Conservation (phyloP, 768 basidiomycete species). For the Dentipellis fragilis region DNA sequence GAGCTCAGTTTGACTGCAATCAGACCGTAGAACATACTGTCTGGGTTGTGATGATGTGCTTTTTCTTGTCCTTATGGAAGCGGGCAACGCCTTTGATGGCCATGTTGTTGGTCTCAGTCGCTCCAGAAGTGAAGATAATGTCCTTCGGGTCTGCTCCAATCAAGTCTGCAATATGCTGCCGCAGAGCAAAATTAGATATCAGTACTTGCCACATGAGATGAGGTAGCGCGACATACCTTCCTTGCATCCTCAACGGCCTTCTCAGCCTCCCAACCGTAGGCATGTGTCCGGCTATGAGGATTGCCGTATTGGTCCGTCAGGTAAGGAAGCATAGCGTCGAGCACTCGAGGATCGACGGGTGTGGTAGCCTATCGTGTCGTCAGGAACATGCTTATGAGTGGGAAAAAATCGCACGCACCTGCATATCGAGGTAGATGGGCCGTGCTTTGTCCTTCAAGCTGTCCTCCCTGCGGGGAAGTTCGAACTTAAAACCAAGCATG, state of each 20-base stretch:
- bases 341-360: conserved; percentile 91
- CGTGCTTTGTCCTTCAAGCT: conserved; percentile 51
- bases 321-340: conserved; percentile 95
- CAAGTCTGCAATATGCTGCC: conserved; percentile 81
- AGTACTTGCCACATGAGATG: background rate
- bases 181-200: too few relatives aligned
- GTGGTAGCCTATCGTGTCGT: conserved; percentile 70
- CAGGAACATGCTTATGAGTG: background rate
- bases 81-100: conserved; percentile 92
- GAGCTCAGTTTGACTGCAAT: background rate
- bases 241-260: conserved; percentile 88
- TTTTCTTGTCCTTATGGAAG: conserved; percentile 90
- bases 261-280: conserved; percentile 99
- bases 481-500: conserved; percentile 84
- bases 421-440: conserved; percentile 98
- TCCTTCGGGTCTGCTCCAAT: conserved; percentile 95
- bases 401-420: conserved; percentile 37
- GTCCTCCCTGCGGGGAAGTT: conserved; percentile 48
- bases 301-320: conserved; percentile 95
- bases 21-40: conserved; percentile 45
- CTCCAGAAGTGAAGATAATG: conserved; percentile 94
- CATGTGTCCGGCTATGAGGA: conserved; percentile 96
- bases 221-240: conserved; percentile 36
- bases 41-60: conserved; percentile 89
- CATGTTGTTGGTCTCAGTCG: conserved; percentile 98